These are phyloP conservation scores for Acmispon strigosus DNA, from an alignment of 306 rosid genomes.

Conservation along the genomic window DNA sequence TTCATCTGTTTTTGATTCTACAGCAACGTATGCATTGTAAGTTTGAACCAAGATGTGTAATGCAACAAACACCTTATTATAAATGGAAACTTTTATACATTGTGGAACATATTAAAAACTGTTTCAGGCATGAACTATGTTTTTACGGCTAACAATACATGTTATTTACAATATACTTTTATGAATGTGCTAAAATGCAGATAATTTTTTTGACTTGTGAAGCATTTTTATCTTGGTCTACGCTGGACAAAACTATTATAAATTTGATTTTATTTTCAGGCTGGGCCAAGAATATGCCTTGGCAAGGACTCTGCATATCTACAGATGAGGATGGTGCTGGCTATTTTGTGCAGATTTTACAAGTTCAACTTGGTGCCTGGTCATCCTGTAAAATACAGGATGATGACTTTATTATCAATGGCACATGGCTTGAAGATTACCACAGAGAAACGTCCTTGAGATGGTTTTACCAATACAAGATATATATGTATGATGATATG, in stretches of 20 bases:
- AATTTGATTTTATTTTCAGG: slow-evolving; percentile 30
- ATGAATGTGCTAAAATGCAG: too few species aligned
- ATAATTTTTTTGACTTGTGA: too few species aligned
- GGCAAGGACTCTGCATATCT: slow-evolving; percentile 96
- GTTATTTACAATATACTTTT: too few species aligned
- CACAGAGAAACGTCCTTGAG: slow-evolving; percentile 40
- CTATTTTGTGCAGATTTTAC: slow-evolving; percentile 84
- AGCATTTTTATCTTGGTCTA: too few species aligned
- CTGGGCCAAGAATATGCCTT: slow-evolving; percentile 86
- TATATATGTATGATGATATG: not conserved
- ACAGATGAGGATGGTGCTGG: slow-evolving; percentile 86
- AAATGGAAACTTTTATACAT: too few species aligned
- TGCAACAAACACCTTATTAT: not conserved
- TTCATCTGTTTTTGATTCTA: not conserved
- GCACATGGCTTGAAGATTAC: slow-evolving; percentile 77
- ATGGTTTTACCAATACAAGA: not conserved
- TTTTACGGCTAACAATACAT: too few species aligned
- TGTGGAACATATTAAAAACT: too few species aligned
- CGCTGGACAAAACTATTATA: too few species aligned
- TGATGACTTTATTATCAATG: slow-evolving; percentile 96
- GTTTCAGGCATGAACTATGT: too few species aligned
- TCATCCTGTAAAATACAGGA: slow-evolving; percentile 62
- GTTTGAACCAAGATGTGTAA: not conserved
- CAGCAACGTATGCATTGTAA: not conserved
- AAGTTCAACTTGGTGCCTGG: slow-evolving; percentile 64